Conservation (phyloP, 2,329 filamentous ascomycete genomes). For the Botryotinia globosa region DNA sequence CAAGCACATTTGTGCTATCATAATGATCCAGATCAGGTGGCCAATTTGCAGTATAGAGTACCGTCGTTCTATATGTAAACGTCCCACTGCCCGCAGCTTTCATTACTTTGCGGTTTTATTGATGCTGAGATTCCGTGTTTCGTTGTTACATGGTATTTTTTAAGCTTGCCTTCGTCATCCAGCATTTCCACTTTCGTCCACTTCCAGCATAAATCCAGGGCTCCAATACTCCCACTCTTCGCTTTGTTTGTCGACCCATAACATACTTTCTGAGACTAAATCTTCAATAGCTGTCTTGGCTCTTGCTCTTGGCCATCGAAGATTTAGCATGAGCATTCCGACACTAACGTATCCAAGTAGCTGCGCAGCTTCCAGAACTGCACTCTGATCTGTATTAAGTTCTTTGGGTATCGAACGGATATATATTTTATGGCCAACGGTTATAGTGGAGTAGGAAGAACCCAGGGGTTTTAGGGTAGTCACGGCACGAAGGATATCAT, state of each 20-base stretch:
- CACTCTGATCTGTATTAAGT: slow-evolving; percentile 89
- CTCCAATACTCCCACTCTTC: slow-evolving; percentile 94
- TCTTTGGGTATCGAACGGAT: slow-evolving; percentile 93
- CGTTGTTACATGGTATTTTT: not conserved
- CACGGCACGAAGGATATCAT: slow-evolving; percentile 88
- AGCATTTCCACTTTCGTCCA: slow-evolving; percentile 26
- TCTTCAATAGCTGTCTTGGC: slow-evolving; percentile 91
- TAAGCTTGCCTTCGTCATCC: slow-evolving; percentile 17
- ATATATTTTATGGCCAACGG: slow-evolving; percentile 79
- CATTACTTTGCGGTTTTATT: not conserved
- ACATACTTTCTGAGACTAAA: slow-evolving; percentile 79
- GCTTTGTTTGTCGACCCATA: slow-evolving; percentile 89
- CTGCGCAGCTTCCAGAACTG: slow-evolving; percentile 87
- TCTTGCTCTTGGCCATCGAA: slow-evolving; percentile 79
- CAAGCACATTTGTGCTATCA: not conserved
- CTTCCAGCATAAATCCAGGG: slow-evolving; percentile 63
- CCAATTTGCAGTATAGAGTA: not conserved
- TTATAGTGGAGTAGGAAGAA: slow-evolving; percentile 80
- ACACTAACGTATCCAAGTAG: slow-evolving; percentile 86
- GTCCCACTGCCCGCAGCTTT: not conserved
- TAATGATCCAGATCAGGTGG: not conserved
- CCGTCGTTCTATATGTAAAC: not conserved
- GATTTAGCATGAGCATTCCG: slow-evolving; percentile 81
- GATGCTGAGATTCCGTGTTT: not conserved
- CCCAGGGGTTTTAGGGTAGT: slow-evolving; percentile 83